Conservation (phyloP, 75 land plant species). For the Cupressus sempervirens region DNA sequence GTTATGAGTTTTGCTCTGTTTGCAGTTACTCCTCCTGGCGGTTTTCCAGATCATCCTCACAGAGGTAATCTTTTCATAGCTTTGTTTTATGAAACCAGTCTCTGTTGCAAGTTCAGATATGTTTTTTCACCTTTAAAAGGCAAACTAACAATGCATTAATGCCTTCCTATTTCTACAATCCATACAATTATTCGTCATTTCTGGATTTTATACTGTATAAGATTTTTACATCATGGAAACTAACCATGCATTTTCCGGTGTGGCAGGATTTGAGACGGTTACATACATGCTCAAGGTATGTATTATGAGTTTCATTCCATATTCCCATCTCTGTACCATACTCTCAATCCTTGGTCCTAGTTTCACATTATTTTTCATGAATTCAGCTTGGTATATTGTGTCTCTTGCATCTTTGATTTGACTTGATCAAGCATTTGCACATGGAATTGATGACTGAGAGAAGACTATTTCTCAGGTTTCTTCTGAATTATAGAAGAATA, state of each 20-base stretch:
- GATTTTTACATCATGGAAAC: no score
- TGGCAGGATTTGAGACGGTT: constrained; percentile 63
- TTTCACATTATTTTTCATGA: not conserved
- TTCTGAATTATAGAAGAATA: not conserved
- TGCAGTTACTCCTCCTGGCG: constrained; percentile 57
- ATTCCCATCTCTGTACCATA: not conserved
- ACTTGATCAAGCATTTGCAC: not conserved
- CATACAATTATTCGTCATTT: no score
- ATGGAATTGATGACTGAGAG: not conserved
- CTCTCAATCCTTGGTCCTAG: not conserved
- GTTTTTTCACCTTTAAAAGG: not conserved
- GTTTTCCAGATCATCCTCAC: constrained; percentile 74
- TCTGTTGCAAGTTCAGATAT: not conserved
- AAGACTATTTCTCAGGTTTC: not conserved
- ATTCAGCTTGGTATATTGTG: not conserved
- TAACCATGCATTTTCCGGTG: not conserved
- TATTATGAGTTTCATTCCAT: not conserved
- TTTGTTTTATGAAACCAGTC: not conserved
- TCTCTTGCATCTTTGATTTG: not conserved
- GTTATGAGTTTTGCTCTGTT: not conserved
- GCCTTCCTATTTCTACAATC: no score
- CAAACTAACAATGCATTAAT: not conserved
- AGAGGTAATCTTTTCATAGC: constrained; percentile 29
- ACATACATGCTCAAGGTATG: constrained; percentile 65
- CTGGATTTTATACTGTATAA: no score